phyloP scores from a whole-genome alignment of 345 rosid species.

The Reutealis trisperma region DNA sequence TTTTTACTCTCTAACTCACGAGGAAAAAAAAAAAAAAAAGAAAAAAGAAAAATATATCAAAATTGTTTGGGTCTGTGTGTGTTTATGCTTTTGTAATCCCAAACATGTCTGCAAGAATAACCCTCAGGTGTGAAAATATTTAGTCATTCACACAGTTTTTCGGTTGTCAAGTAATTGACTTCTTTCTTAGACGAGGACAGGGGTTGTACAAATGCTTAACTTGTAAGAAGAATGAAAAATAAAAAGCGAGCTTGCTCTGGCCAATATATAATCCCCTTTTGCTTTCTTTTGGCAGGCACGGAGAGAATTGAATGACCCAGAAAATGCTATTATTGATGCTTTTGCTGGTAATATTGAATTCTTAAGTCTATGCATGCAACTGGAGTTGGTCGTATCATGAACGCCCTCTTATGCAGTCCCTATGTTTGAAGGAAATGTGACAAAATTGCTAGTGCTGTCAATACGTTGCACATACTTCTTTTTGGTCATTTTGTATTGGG shows the following conservation, averaged over 20 bases:
- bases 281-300: constrained; percentile 49
- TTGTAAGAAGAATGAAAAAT: no score
- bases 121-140: not conserved
- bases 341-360: constrained; percentile 61
- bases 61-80: no score
- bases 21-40: no score
- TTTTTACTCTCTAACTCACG: no score
- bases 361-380: not conserved
- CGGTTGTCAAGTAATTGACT: not conserved
- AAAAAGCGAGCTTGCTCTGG: not conserved
- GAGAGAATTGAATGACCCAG: constrained; percentile 89
- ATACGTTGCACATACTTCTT: no score
- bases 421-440: no score
- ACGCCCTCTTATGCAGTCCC: not conserved
- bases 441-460: no score
- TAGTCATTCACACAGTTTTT: not conserved
- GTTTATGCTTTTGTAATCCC: not conserved
- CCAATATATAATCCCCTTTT: not conserved
- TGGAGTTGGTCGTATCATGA: not conserved
- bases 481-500: no score
- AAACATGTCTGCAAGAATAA: not conserved
- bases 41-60: not conserved
- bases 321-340: constrained; percentile 87
- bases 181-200: not conserved
- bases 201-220: not conserved